phyloP scores from a whole-genome alignment of 2,329 filamentous ascomycete genomes.

The Beauveria sp. region DNA sequence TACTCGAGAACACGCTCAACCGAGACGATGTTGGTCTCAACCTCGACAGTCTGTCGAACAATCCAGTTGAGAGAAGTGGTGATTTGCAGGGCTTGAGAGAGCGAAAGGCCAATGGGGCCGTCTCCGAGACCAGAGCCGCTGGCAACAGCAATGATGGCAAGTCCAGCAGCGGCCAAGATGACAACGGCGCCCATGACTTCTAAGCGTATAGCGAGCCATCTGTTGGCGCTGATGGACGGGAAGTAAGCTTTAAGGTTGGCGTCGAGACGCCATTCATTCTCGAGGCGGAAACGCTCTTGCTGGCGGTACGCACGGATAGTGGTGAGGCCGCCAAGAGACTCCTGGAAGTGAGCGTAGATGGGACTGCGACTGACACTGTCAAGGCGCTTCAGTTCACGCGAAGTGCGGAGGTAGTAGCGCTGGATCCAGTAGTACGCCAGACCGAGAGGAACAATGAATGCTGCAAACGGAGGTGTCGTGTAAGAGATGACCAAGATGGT shows the following conservation, averaged over 20 bases:
- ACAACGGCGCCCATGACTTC: conserved; percentile 94
- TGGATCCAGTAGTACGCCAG: conserved; percentile 87
- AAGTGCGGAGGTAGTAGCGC: conserved; percentile 92
- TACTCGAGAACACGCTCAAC: conserved; percentile 98
- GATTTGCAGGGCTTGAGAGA: conserved; percentile 97
- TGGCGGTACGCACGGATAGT: conserved; percentile 95
- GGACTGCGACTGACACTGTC: conserved; percentile 94
- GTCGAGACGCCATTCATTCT: conserved; percentile 97
- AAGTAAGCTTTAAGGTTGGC: conserved; percentile 91
- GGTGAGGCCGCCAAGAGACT: conserved; percentile 85
- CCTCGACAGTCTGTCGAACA: conserved; percentile 94
- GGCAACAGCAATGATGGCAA: conserved; percentile 74
- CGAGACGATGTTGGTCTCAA: conserved; percentile 99
- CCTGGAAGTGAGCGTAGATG: conserved; percentile 97
- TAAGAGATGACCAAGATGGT: conserved; percentile 80
- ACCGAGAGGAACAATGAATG: conserved; percentile 72
- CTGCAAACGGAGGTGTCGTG: conserved; percentile 71
- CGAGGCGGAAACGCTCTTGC: conserved; percentile 75
- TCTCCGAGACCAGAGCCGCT: conserved; percentile 54
- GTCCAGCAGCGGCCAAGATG: conserved; percentile 77
- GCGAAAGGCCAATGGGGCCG: conserved; percentile 81
- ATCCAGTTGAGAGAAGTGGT: conserved; percentile 98
- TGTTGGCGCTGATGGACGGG: conserved; percentile 86
- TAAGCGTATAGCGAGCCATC: conserved; percentile 90
- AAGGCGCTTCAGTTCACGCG: conserved; percentile 88